These are phyloP conservation scores for Mycena galericulata DNA, from an alignment of 768 basidiomycete genomes.

Conservation along the genomic window DNA sequence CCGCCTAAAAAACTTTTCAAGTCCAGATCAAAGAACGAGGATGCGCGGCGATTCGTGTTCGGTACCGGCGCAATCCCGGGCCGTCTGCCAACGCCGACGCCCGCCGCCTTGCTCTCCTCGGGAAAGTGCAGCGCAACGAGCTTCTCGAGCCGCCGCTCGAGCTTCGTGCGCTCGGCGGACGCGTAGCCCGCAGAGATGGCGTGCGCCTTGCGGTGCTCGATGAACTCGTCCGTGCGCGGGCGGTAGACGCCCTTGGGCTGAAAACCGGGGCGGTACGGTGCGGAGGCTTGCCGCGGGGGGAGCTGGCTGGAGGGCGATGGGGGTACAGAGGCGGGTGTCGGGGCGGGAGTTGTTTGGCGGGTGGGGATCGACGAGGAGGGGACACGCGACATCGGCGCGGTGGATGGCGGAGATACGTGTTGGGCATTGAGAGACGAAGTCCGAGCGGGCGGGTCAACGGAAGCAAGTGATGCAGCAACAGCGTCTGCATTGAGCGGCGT, in stretches of 20 bases:
- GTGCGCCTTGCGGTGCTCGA: constrained; percentile 55
- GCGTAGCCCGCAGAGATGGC: constrained; percentile 39
- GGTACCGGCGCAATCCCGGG: constrained; percentile 32
- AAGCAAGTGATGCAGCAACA: constrained; percentile 25
- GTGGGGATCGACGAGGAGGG: constrained; percentile 25
- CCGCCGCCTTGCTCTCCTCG: constrained; percentile 31
- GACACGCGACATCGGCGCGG: constrained; percentile 29
- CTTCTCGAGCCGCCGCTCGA: constrained; percentile 91
- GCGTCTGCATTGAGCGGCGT: constrained; percentile 33
- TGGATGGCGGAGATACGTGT: constrained; percentile 17
- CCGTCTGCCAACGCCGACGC: constrained; percentile 26
- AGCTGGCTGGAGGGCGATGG: constrained; percentile 39
- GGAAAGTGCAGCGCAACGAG: constrained; percentile 81
- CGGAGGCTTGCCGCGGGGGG: constrained; percentile 44
- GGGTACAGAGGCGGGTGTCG: constrained; percentile 37
- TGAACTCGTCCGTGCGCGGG: constrained; percentile 86
- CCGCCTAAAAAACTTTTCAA: constrained; percentile 67
- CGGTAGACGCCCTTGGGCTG: constrained; percentile 91
- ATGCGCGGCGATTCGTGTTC: constrained; percentile 58
- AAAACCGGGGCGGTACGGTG: constrained; percentile 91
- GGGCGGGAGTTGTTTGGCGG: constrained; percentile 38
- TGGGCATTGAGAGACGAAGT: constrained; percentile 33
- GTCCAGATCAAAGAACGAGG: constrained; percentile 82
- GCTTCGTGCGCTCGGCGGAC: constrained; percentile 83
- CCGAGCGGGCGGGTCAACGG: constrained; percentile 33